A percentile compares a stretch with the other conserved stretches of the same genome.
phyloP scores from a whole-genome alignment of 768 basidiomycete genomes.

The Omphalotus guepiniiformis region DNA sequence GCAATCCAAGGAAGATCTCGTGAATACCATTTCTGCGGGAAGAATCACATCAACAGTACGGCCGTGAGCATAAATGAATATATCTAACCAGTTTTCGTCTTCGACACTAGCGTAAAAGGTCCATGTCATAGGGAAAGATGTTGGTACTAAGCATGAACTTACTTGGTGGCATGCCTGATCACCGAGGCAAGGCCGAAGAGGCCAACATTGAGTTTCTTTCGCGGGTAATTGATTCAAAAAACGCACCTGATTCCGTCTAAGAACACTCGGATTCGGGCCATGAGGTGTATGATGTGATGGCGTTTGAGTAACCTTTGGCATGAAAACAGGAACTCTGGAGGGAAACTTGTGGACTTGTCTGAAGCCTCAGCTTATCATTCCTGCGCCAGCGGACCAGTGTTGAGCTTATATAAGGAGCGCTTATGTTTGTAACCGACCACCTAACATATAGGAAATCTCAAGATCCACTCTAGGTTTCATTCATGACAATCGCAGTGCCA shows the following conservation, averaged over 20 bases:
- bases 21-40: conserved; percentile 60
- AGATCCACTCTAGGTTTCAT: no score
- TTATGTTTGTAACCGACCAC: no score
- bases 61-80: conserved; percentile 1
- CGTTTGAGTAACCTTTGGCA: conserved; percentile 38
- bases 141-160: conserved; percentile 13
- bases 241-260: conserved; percentile 50
- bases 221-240: not conserved
- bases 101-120: conserved; percentile 58
- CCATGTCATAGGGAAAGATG: not conserved
- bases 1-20: not conserved
- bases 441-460: no score
- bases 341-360: no score
- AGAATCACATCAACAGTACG: conserved; percentile 14
- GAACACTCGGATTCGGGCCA: conserved; percentile 39
- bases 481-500: no score
- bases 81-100: conserved; percentile 64
- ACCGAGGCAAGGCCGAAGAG: conserved; percentile 6
- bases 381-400: no score
- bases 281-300: conserved; percentile 26
- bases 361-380: no score
- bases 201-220: not conserved
- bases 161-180: conserved; percentile 54
- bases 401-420: no score
- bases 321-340: no score